Conservation (phyloP, 805 yeast genomes). For the Candida berthetii region DNA sequence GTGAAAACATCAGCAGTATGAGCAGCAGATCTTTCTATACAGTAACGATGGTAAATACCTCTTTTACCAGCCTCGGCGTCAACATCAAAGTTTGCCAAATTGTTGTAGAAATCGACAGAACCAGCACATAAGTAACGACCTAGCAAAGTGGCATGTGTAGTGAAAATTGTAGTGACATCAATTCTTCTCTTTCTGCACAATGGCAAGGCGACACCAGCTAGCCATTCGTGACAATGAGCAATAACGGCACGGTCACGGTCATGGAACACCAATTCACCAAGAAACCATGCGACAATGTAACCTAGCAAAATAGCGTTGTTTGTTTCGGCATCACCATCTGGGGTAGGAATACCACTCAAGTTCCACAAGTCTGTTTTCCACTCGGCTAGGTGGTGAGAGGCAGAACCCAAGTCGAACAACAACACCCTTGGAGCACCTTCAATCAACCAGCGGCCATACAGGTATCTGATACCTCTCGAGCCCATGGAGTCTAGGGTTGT, state of each 20-base stretch:
- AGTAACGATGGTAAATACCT: constrained; percentile 94
- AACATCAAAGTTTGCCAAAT: constrained; percentile 82
- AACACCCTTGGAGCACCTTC: constrained; percentile 97
- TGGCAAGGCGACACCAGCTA: constrained; percentile 94
- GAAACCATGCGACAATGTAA: constrained; percentile 92
- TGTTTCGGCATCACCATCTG: constrained; percentile 81
- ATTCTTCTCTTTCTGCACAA: constrained; percentile 85
- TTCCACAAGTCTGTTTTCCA: constrained; percentile 96
- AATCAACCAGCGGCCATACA: constrained; percentile 94
- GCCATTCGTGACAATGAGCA: constrained; percentile 96
- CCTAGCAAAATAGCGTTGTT: constrained; percentile 92
- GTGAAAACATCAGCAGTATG: constrained; percentile 96
- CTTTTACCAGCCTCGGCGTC: constrained; percentile 98
- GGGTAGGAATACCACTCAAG: constrained; percentile 88
- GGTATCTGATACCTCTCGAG: constrained; percentile 70
- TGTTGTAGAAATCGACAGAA: constrained; percentile 91
- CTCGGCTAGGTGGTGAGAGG: constrained; percentile 65
- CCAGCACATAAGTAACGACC: constrained; percentile 98
- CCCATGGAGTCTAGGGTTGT: constrained; percentile 73
- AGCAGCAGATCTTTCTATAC: constrained; percentile 94
- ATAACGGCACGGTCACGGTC: constrained; percentile 86
- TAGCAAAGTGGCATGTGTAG: constrained; percentile 93
- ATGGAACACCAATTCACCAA: constrained; percentile 85
- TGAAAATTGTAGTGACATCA: constrained; percentile 92
- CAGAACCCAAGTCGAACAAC: constrained; percentile 80